Percentiles rank a stretch among this genome's conserved stretches.
Conservation (phyloP, 441 rosid genomes). For the Euphorbia schlechtendalii region DNA sequence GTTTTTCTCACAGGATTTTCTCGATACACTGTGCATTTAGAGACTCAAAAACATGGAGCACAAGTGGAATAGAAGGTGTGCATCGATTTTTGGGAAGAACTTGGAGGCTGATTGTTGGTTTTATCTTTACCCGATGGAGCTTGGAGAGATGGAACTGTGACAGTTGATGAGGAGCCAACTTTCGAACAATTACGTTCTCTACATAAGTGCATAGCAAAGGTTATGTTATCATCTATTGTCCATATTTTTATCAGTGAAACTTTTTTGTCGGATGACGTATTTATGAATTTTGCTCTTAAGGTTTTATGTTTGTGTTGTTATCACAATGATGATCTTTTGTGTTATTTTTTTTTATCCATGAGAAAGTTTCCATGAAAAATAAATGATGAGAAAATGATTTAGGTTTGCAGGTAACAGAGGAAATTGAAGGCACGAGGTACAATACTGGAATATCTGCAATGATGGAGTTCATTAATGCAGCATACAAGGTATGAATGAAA, state of each 20-base stretch:
- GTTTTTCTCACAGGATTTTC: constrained; percentile 10
- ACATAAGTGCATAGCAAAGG: constrained; percentile 93
- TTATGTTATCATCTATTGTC: constrained; percentile 22
- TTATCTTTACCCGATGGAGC: constrained; percentile 51
- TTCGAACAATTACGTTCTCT: constrained; percentile 63
- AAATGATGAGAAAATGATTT: constrained; percentile 7
- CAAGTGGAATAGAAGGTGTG: constrained; percentile 94
- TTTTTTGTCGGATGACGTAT: too few relatives aligned
- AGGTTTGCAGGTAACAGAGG: constrained; percentile 70
- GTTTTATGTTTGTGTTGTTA: too few relatives aligned
- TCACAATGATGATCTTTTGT: too few relatives aligned
- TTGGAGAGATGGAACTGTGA: constrained; percentile 57
- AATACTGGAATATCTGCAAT: constrained; percentile 96
- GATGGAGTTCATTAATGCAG: constrained; percentile 95
- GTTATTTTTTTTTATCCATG: too few relatives aligned
- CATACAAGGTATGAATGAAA: constrained; percentile 67
- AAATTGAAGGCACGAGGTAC: constrained; percentile 83
- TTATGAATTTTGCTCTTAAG: too few relatives aligned
- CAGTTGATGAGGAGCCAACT: constrained; percentile 58
- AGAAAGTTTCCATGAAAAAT: not conserved
- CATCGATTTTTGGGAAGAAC: constrained; percentile 83
- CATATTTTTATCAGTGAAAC: too few relatives aligned
- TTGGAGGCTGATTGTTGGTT: constrained; percentile 87
- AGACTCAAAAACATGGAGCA: constrained; percentile 95
- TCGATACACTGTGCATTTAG: constrained; percentile 37